A percentile compares a stretch with the other conserved stretches of the same genome.
These are phyloP conservation scores for Ambrosia hybrid DNA, from an alignment of 140 eudicot genomes.

Conservation along the genomic window DNA sequence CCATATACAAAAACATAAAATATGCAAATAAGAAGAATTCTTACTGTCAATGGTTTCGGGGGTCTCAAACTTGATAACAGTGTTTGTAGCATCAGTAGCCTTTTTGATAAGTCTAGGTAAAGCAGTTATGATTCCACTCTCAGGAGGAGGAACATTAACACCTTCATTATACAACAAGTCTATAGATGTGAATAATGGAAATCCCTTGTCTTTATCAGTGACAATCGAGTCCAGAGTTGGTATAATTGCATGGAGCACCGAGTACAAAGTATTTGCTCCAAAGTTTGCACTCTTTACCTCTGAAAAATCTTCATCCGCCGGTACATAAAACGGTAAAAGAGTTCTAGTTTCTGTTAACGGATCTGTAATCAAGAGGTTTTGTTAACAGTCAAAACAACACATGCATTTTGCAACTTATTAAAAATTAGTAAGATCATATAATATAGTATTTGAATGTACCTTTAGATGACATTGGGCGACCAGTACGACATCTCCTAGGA, in stretches of 20 bases:
- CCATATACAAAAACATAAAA: neutral
- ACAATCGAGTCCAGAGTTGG: slow-evolving; percentile 42
- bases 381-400: neutral
- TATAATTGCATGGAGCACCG: slow-evolving; percentile 57
- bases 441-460: slow-evolving; percentile 5
- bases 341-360: slow-evolving; percentile 55
- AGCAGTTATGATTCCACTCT: slow-evolving; percentile 9
- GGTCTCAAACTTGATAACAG: slow-evolving; percentile 51
- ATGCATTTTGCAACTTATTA: too few species aligned
- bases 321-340: slow-evolving; percentile 45
- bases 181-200: slow-evolving; percentile 60
- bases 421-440: too few species aligned
- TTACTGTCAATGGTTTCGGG: slow-evolving; percentile 64
- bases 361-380: slow-evolving; percentile 39
- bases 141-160: slow-evolving; percentile 34
- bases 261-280: slow-evolving; percentile 47
- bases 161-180: slow-evolving; percentile 64
- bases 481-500: slow-evolving; percentile 64
- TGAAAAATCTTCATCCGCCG: slow-evolving; percentile 71
- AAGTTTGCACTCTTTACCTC: slow-evolving; percentile 54
- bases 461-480: slow-evolving; percentile 36
- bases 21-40: slow-evolving; percentile 6
- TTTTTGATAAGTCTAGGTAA: slow-evolving; percentile 55
- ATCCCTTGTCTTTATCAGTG: slow-evolving; percentile 43
- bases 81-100: slow-evolving; percentile 26